These are phyloP conservation scores for Epichloe amarillans DNA, from an alignment of 2,329 filamentous ascomycete genomes.

Conservation along the genomic window DNA sequence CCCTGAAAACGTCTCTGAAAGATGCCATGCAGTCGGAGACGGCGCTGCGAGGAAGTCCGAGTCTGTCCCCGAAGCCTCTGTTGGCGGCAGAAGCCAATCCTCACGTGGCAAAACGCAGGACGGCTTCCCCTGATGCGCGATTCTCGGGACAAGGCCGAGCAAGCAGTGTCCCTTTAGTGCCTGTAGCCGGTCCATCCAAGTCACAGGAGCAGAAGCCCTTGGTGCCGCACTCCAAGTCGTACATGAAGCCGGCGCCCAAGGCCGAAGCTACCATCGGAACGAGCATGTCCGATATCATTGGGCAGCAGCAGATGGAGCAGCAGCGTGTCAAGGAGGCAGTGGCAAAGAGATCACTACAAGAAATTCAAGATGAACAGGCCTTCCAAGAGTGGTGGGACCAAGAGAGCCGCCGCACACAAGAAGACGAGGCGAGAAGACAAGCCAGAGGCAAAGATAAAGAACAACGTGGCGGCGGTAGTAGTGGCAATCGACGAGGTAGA, in stretches of 20 bases:
- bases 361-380: constrained; percentile 93
- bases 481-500: constrained; percentile 16
- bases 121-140: constrained; percentile 48
- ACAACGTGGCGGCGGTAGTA: constrained; percentile 7
- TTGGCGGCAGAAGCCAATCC: constrained; percentile 28
- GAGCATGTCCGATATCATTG: constrained; percentile 79
- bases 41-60: constrained; percentile 13
- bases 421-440: constrained; percentile 38
- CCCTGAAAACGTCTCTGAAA: constrained; percentile 36
- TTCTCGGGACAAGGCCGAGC: constrained; percentile 43
- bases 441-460: constrained; percentile 26
- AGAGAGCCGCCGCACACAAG: constrained; percentile 60
- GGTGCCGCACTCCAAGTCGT: constrained; percentile 48
- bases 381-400: constrained; percentile 96
- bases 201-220: constrained; percentile 26
- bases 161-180: constrained; percentile 18
- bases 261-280: constrained; percentile 53
- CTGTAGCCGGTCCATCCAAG: constrained; percentile 15
- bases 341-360: constrained; percentile 77
- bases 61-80: constrained; percentile 27
- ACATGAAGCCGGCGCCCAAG: constrained; percentile 42
- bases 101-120: constrained; percentile 29
- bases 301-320: constrained; percentile 75
- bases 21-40: constrained; percentile 28
- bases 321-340: constrained; percentile 69